Percentiles rank a stretch among this genome's conserved stretches.
These are phyloP conservation scores for Pouteria glomerata DNA, from an alignment of 148 eudicot species.

Conservation along the genomic window DNA sequence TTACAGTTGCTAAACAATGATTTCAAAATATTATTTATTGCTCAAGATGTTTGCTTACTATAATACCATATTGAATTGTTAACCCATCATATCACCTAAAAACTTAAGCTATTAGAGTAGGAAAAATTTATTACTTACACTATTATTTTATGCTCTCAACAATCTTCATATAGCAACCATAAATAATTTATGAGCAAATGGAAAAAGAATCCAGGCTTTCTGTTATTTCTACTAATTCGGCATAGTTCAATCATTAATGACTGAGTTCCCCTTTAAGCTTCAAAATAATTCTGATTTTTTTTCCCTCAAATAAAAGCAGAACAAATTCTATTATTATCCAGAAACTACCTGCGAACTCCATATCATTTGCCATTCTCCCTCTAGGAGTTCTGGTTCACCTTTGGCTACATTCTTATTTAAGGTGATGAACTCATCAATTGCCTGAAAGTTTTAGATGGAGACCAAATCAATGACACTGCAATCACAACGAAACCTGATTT, in stretches of 20 bases:
- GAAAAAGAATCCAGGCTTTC: too few species aligned
- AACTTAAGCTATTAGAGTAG: not conserved
- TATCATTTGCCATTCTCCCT: conserved; percentile 94
- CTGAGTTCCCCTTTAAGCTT: too few species aligned
- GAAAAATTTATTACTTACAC: too few species aligned
- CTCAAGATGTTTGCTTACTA: too few species aligned
- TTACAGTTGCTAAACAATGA: not conserved
- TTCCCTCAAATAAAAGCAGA: too few species aligned
- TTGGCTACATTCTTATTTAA: conserved; percentile 31
- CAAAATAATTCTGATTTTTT: too few species aligned
- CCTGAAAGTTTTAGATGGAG: conserved; percentile 33
- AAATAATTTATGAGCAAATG: too few species aligned
- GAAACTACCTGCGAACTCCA: conserved; percentile 93
- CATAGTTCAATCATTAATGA: too few species aligned
- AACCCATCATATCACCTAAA: not conserved
- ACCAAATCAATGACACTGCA: not conserved
- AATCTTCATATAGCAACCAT: too few species aligned
- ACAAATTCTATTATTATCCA: not conserved
- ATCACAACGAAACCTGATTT: not conserved
- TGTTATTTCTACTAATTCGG: too few species aligned
- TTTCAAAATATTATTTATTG: not conserved
- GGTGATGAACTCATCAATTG: conserved; percentile 63
- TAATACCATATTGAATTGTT: too few species aligned
- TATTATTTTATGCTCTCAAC: too few species aligned
- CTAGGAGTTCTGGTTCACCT: conserved; percentile 55